Evolutionary conservation across 208 protist genomes (phyloP).

Genomic region (Hexamita inflata): DNA sequence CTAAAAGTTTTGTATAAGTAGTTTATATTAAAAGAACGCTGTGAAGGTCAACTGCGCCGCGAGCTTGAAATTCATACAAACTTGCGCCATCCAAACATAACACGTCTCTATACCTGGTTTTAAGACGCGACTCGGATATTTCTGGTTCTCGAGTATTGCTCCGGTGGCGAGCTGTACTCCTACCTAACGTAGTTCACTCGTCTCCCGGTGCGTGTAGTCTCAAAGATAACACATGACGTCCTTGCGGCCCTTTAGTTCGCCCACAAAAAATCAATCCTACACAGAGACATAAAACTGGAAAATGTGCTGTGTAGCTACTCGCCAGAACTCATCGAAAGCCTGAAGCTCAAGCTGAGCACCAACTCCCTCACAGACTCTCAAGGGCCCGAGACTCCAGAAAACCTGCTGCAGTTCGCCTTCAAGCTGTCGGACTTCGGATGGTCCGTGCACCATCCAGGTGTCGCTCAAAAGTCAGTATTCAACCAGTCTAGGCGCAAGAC

Average conservation of each 20-base stretch:
- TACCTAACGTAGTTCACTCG: background rate
- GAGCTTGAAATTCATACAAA: constrained; percentile 24
- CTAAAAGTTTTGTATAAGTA: constrained; percentile 25
- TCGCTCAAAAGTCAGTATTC: too few relatives aligned
- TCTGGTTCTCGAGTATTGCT: constrained; percentile 6
- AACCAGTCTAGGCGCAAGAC: constrained; percentile 28
- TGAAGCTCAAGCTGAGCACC: too few relatives aligned
- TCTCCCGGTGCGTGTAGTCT: background rate
- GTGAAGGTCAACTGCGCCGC: background rate
- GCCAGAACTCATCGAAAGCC: background rate
- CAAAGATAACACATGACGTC: background rate
- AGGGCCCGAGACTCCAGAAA: background rate
- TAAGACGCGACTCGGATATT: background rate
- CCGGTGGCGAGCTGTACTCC: constrained; percentile 1
- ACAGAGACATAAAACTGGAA: constrained; percentile 14
- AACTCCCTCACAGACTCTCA: too few relatives aligned
- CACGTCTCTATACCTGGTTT: constrained; percentile 4
- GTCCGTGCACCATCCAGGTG: constrained; percentile 9
- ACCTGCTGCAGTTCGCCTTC: background rate
- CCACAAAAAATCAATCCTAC: constrained; percentile 11
- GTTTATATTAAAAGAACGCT: constrained; percentile 1
- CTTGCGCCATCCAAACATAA: constrained; percentile 6
- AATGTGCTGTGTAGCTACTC: background rate
- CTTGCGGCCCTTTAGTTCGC: background rate
- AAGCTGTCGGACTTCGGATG: constrained; percentile 25